phyloP scores from a whole-genome alignment of 108 stramenopile genomes.

The Nitzschia inconspicua region DNA sequence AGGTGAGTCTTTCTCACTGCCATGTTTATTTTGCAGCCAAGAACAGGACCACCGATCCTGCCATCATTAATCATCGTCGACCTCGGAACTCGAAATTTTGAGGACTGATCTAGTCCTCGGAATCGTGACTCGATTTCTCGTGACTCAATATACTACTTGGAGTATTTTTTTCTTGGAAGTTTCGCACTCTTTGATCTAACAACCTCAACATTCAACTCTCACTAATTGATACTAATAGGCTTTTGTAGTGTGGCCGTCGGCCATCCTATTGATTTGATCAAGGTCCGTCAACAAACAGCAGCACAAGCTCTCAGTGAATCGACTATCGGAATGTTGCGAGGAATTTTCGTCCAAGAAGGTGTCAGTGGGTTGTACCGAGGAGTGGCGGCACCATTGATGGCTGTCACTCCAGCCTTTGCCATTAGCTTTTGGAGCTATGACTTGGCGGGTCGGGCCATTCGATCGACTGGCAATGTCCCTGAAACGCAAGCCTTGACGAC shows the following conservation, averaged over 20 bases:
- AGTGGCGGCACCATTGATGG: constrained; percentile 80
- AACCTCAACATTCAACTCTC: background rate
- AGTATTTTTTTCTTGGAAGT: background rate
- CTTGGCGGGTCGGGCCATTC: constrained; percentile 57
- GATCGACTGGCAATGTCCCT: constrained; percentile 20
- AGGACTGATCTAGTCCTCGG: background rate
- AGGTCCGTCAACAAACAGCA: constrained; percentile 70
- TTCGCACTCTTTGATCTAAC: background rate
- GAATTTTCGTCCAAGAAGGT: constrained; percentile 67
- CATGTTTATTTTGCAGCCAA: too few relatives aligned
- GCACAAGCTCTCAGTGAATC: constrained; percentile 19
- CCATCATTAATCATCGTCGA: too few relatives aligned
- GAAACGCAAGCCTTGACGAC: too few relatives aligned
- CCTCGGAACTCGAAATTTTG: background rate
- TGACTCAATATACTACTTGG: too few relatives aligned
- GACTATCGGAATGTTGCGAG: constrained; percentile 60
- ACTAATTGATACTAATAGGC: constrained; percentile 16
- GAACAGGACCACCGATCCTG: too few relatives aligned
- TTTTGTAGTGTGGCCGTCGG: constrained; percentile 65
- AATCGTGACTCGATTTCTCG: background rate
- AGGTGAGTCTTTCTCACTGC: constrained; percentile 21
- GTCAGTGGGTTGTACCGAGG: constrained; percentile 82
- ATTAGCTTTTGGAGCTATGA: constrained; percentile 90
- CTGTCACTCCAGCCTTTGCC: constrained; percentile 91
- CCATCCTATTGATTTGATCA: constrained; percentile 76